A percentile compares a stretch with the other conserved stretches of the same genome.
Conservation (phyloP, 768 basidiomycete genomes). For the Royoungia palumana region DNA sequence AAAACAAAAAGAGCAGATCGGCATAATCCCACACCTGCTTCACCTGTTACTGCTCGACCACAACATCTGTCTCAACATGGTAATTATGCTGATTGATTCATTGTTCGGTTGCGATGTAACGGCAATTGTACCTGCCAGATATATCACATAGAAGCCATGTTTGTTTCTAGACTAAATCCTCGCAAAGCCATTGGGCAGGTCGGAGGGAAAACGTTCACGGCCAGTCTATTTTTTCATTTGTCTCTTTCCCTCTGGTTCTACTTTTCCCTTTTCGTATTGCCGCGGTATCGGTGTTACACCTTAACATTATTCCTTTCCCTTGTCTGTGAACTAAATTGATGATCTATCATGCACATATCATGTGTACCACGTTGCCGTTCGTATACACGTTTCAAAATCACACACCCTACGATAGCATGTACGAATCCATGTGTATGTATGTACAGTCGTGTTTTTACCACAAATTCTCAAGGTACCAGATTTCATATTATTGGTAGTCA, state of each 20-base stretch:
- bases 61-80: constrained; percentile 10
- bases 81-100: too few species aligned
- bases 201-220: constrained; percentile 5
- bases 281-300: too few species aligned
- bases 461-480: constrained; percentile 7
- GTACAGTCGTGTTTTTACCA: constrained; percentile 29
- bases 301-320: constrained; percentile 25
- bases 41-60: neutral
- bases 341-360: neutral
- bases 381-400: neutral
- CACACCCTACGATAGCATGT: neutral
- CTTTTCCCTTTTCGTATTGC: too few species aligned
- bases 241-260: too few species aligned
- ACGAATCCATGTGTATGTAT: constrained; percentile 1
- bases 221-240: constrained; percentile 9
- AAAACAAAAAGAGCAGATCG: neutral
- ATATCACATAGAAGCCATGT: too few species aligned
- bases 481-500: too few species aligned
- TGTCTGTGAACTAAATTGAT: neutral
- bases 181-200: neutral
- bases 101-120: too few species aligned
- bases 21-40: neutral
- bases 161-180: neutral
- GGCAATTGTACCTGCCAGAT: too few species aligned
- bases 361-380: neutral